Conservation (phyloP, 2,329 filamentous ascomycete genomes). For the Blastomyces parvus region DNA sequence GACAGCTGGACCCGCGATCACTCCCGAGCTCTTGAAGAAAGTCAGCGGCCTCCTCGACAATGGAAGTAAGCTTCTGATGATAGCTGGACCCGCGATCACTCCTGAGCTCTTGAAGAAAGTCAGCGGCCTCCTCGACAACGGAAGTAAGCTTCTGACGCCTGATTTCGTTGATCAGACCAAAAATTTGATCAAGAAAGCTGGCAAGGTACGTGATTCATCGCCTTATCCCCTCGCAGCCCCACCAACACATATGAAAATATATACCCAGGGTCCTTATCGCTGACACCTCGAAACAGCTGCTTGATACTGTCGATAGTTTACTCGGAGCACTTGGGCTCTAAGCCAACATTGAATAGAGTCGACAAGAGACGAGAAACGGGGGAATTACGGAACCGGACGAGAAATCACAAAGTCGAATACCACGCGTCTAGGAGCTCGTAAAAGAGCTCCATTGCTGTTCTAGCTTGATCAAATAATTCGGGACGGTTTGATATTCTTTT, state of each 20-base stretch:
- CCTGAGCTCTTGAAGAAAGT: constrained; percentile 1
- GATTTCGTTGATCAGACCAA: constrained; percentile 1
- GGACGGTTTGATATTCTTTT: too few species aligned
- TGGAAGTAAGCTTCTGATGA: constrained; percentile 1
- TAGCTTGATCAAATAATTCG: neutral
- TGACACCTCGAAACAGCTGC: neutral
- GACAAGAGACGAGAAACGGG: neutral
- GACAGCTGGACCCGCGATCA: neutral
- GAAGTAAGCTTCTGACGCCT: neutral
- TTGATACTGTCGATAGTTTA: neutral
- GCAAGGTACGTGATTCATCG: neutral
- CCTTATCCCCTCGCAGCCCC: neutral
- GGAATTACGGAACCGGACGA: neutral
- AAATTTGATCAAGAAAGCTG: constrained; percentile 3
- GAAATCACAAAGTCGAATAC: neutral
- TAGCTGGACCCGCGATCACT: neutral
- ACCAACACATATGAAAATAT: neutral
- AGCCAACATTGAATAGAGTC: neutral
- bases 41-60: neutral
- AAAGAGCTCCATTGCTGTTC: neutral
- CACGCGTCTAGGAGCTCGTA: neutral
- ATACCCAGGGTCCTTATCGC: neutral
- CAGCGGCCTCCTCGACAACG: neutral
- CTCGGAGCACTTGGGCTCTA: neutral
- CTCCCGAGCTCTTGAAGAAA: constrained; percentile 1